These are phyloP conservation scores for Thalassia testudinum DNA, from an alignment of 116 monocot species.

Conservation along the genomic window DNA sequence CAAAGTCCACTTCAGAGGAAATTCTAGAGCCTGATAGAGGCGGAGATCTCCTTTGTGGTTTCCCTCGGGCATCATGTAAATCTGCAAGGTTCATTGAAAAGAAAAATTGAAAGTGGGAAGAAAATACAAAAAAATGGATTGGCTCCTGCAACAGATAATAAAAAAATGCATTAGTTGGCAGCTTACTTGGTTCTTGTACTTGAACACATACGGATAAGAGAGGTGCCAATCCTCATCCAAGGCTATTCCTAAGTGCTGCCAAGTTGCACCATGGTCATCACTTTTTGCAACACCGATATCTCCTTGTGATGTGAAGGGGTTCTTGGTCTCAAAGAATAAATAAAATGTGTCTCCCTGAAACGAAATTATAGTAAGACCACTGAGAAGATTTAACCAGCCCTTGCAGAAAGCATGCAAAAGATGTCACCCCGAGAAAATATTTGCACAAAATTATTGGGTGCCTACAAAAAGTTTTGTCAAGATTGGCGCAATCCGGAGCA, in stretches of 20 bases:
- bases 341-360: conserved; percentile 54
- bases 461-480: too few relatives aligned
- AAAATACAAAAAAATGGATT: too few relatives aligned
- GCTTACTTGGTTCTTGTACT: conserved; percentile 40
- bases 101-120: neutral
- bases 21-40: conserved; percentile 54
- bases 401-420: too few relatives aligned
- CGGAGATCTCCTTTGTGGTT: conserved; percentile 74
- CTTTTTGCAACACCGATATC: conserved; percentile 90
- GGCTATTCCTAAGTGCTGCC: conserved; percentile 68
- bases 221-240: conserved; percentile 93
- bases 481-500: too few relatives aligned
- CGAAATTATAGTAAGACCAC: neutral
- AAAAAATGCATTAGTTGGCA: neutral
- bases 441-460: too few relatives aligned
- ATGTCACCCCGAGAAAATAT: too few relatives aligned
- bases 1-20: conserved; percentile 66
- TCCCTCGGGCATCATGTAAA: conserved; percentile 89
- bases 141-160: too few relatives aligned
- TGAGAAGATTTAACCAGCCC: too few relatives aligned
- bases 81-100: conserved; percentile 14
- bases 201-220: conserved; percentile 96
- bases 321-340: conserved; percentile 91
- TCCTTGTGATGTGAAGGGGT: conserved; percentile 64
- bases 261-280: conserved; percentile 64